These are phyloP conservation scores for Fusarium udum DNA, from an alignment of 2,329 filamentous ascomycete genomes.

Conservation along the genomic window DNA sequence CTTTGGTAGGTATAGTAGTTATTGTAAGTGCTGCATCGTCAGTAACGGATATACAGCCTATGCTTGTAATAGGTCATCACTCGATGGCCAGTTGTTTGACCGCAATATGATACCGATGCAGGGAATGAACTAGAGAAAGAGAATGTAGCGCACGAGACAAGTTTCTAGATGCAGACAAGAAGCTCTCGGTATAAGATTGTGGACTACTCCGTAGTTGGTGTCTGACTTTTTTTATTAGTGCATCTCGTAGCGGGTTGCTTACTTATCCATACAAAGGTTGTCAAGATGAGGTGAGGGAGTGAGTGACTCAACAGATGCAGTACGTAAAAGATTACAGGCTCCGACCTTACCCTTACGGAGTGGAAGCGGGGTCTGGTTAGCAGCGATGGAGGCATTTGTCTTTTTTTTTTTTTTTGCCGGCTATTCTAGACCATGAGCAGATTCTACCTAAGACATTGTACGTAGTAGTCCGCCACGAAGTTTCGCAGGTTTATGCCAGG, in stretches of 20 bases:
- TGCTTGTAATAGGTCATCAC: neutral
- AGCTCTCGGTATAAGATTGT: neutral
- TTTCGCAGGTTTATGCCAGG: neutral
- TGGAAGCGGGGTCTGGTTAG: slow-evolving; percentile 7
- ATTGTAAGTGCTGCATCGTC: neutral
- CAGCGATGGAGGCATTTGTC: slow-evolving; percentile 5
- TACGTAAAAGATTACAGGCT: slow-evolving; percentile 21
- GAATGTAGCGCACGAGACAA: neutral
- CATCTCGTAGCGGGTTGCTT: neutral
- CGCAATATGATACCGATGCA: neutral
- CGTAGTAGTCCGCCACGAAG: neutral
- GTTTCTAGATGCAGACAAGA: slow-evolving; percentile 5
- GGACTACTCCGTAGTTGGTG: neutral
- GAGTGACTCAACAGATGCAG: neutral
- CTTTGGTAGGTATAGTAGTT: neutral
- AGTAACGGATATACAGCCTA: neutral
- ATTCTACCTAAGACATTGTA: neutral
- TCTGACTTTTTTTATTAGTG: neutral
- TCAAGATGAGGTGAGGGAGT: slow-evolving; percentile 3
- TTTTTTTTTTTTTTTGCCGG: neutral
- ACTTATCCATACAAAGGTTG: neutral
- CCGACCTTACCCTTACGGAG: neutral
- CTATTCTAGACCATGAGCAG: neutral
- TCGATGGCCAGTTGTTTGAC: neutral
- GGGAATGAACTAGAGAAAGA: neutral